Evolutionary conservation across 148 eudicot species (phyloP).

Genomic region (Rheum nobile): DNA sequence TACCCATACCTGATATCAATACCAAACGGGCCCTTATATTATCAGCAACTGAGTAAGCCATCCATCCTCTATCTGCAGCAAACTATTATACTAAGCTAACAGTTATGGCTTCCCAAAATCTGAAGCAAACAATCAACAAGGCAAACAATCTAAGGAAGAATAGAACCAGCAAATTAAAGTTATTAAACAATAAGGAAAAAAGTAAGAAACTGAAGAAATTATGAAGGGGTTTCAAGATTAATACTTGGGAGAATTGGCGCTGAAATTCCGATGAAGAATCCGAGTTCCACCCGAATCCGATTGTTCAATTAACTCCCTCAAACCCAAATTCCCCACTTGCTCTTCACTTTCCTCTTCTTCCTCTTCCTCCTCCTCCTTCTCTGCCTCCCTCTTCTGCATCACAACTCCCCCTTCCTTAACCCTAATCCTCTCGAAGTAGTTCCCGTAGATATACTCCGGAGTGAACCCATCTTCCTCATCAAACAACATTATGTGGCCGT

Average conservation of each 20-base stretch:
- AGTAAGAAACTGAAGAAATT: background rate
- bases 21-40: too few relatives aligned
- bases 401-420: slow-evolving; percentile 5
- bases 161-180: background rate
- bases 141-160: too few relatives aligned
- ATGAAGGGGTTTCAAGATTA: background rate
- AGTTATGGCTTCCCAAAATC: too few relatives aligned
- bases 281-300: slow-evolving; percentile 27
- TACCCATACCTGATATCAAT: too few relatives aligned
- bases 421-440: slow-evolving; percentile 67
- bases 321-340: slow-evolving; percentile 32
- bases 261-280: slow-evolving; percentile 57
- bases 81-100: too few relatives aligned
- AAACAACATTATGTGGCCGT: slow-evolving; percentile 89
- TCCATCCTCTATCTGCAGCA: too few relatives aligned
- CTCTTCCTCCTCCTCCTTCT: slow-evolving; percentile 6
- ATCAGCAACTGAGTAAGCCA: too few relatives aligned
- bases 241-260: slow-evolving; percentile 17
- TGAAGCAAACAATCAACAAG: too few relatives aligned
- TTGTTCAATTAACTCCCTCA: slow-evolving; percentile 55
- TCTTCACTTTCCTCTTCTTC: slow-evolving; percentile 24
- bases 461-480: slow-evolving; percentile 77
- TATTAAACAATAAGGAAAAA: background rate
- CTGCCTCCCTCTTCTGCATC: slow-evolving; percentile 4
- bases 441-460: slow-evolving; percentile 92